phyloP scores from a whole-genome alignment of 1,284 basidiomycete species.

The Leccinum proliferum region DNA sequence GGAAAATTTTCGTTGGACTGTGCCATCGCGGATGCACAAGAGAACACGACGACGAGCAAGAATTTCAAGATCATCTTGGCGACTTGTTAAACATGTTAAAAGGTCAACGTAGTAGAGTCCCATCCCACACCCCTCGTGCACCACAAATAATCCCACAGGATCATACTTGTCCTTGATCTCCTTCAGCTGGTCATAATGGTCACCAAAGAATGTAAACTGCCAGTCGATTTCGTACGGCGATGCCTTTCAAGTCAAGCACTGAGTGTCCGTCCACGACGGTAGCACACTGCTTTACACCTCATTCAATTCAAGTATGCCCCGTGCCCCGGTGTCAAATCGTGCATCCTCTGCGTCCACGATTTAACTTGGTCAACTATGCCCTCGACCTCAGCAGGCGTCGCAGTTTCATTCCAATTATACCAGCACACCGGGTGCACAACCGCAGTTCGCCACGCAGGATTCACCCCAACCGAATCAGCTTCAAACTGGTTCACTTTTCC shows the following conservation, averaged over 20 bases:
- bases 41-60: slow-evolving; percentile 4
- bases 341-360: slow-evolving; percentile 20
- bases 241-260: slow-evolving; percentile 25
- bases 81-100: neutral
- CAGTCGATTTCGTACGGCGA: slow-evolving; percentile 35
- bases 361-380: slow-evolving; percentile 22
- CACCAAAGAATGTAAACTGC: neutral
- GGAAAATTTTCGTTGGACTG: slow-evolving; percentile 27
- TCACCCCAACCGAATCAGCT: slow-evolving; percentile 35
- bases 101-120: slow-evolving; percentile 12
- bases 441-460: slow-evolving; percentile 40
- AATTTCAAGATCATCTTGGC: neutral
- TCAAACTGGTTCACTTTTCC: slow-evolving; percentile 33
- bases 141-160: slow-evolving; percentile 15
- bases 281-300: slow-evolving; percentile 6
- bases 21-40: slow-evolving; percentile 18
- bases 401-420: slow-evolving; percentile 30
- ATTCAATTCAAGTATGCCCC: slow-evolving; percentile 34
- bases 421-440: slow-evolving; percentile 24
- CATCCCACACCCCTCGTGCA: neutral
- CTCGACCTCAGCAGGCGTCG: slow-evolving; percentile 23
- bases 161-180: slow-evolving; percentile 42
- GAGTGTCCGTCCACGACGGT: neutral
- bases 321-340: slow-evolving; percentile 25
- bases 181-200: slow-evolving; percentile 35